Conservation (phyloP, 192 early-diverging fungal species). For the Pilobolus umbonatus region DNA sequence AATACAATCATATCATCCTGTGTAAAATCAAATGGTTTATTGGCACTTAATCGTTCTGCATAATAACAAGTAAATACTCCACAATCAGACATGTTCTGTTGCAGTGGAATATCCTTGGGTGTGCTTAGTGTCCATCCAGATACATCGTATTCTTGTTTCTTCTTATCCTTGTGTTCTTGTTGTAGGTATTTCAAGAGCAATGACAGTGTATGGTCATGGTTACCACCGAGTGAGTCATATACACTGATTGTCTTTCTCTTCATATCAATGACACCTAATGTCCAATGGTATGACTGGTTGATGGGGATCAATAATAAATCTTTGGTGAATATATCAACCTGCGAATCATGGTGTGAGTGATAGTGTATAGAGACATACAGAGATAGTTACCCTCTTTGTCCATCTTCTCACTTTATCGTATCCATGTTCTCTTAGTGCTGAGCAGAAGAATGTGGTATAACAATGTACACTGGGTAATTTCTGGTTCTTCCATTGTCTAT, state of each 20-base stretch:
- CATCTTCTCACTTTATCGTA: constrained; percentile 74
- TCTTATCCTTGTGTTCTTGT: constrained; percentile 73
- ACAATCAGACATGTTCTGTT: constrained; percentile 90
- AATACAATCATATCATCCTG: constrained; percentile 71
- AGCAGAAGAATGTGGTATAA: constrained; percentile 92
- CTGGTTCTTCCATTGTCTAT: constrained; percentile 43
- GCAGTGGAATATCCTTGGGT: constrained; percentile 70
- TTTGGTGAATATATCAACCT: constrained; percentile 67
- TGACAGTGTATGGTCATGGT: constrained; percentile 52
- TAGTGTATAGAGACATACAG: too few relatives aligned
- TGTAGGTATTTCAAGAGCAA: constrained; percentile 64
- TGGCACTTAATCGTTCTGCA: constrained; percentile 68
- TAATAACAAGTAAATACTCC: constrained; percentile 91
- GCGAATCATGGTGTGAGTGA: constrained; percentile 10
- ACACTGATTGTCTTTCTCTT: constrained; percentile 61
- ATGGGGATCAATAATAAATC: constrained; percentile 84
- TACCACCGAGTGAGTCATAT: constrained; percentile 79
- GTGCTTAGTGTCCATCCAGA: constrained; percentile 61
- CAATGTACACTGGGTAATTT: constrained; percentile 66
- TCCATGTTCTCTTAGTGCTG: constrained; percentile 60
- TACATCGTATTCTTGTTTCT: constrained; percentile 52
- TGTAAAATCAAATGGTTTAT: constrained; percentile 60
- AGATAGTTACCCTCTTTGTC: constrained; percentile 58
- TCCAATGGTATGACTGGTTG: constrained; percentile 55
- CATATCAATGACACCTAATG: constrained; percentile 40